Conservation (phyloP, 2,329 filamentous ascomycete species). For the Talaromyces sp. region DNA sequence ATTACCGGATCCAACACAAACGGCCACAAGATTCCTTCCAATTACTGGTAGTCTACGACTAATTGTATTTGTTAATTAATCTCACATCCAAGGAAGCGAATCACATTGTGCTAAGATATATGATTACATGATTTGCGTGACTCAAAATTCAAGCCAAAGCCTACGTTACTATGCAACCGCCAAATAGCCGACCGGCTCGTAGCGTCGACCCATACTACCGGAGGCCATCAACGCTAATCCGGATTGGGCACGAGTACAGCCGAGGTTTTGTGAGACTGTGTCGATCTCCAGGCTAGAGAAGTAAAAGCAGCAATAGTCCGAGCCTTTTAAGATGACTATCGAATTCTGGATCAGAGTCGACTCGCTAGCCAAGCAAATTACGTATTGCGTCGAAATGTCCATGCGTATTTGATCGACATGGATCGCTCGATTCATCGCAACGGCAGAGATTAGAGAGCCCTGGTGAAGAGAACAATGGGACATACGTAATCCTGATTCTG, state of each 20-base stretch:
- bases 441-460: not conserved
- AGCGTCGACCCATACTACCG: not conserved
- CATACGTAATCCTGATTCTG: too few relatives aligned
- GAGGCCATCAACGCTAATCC: not conserved
- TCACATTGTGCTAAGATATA: not conserved
- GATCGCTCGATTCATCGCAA: not conserved
- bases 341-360: not conserved
- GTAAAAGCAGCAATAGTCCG: not conserved
- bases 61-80: not conserved
- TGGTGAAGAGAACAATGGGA: not conserved
- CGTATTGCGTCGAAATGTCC: not conserved
- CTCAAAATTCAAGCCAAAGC: not conserved
- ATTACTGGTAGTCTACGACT: not conserved
- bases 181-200: not conserved
- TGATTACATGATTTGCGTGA: not conserved
- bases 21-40: not conserved
- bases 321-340: not conserved
- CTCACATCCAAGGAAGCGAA: not conserved
- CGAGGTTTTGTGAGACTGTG: not conserved
- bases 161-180: not conserved
- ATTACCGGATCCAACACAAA: not conserved
- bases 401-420: conserved; percentile 1
- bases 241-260: not conserved
- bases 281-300: not conserved
- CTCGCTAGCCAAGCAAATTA: not conserved